Evolutionary conservation across 148 eudicot genomes (phyloP).

Genomic region (Polygonum maritimum): DNA sequence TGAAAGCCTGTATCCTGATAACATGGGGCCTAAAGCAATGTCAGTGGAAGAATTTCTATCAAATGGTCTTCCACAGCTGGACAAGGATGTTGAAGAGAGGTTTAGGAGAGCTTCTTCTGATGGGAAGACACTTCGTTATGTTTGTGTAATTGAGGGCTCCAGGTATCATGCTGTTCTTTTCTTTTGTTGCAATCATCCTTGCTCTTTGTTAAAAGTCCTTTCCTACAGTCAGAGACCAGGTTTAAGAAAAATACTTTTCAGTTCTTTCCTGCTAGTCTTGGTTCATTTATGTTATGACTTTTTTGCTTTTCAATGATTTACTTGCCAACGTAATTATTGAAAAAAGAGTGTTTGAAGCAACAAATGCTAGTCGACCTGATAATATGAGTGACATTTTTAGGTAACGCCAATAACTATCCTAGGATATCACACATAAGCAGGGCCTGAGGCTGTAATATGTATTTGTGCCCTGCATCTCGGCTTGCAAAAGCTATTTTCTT

Average conservation of each 20-base stretch:
- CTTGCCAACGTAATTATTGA: not conserved
- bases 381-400: not conserved
- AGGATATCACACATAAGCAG: not conserved
- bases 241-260: not conserved
- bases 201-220: not conserved
- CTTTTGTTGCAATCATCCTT: not conserved
- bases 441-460: not conserved
- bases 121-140: constrained; percentile 87
- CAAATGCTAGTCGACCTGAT: not conserved
- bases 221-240: not conserved
- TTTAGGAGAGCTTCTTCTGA: constrained; percentile 57
- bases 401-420: not conserved
- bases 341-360: not conserved
- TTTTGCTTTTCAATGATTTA: not conserved
- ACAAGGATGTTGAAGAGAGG: constrained; percentile 50
- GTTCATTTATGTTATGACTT: not conserved
- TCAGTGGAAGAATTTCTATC: constrained; percentile 58
- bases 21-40: constrained; percentile 73
- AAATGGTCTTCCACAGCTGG: constrained; percentile 71
- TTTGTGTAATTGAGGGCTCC: constrained; percentile 67
- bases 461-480: not conserved
- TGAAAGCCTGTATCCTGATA: constrained; percentile 75
- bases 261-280: not conserved
- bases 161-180: constrained; percentile 37
- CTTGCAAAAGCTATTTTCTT: not conserved